A percentile compares a stretch with the other conserved stretches of the same genome.
Evolutionary conservation across 164 flowering plant species (phyloP).

Genomic region (Magnolia kwangsiensis): DNA sequence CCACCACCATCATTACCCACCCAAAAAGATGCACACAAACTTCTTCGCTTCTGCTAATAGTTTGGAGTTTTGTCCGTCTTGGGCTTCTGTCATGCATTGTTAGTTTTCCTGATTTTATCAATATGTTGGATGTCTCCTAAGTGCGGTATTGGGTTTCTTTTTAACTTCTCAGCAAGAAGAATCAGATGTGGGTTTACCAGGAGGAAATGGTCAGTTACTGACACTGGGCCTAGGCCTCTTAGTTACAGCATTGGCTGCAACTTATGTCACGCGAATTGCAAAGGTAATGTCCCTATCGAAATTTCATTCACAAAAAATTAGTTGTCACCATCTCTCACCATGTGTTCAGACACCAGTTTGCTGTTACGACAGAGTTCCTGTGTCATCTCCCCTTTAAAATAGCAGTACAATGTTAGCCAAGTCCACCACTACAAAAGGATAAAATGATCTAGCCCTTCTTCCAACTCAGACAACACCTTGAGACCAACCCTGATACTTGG

Average conservation of each 20-base stretch:
- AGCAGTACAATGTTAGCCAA: too few relatives aligned
- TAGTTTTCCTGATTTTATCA: background rate
- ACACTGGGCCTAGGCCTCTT: constrained; percentile 81
- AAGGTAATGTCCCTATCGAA: constrained; percentile 45
- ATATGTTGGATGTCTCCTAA: background rate
- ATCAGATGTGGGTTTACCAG: constrained; percentile 55
- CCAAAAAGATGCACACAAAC: background rate
- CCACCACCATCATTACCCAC: background rate
- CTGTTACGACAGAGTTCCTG: background rate
- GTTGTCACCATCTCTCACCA: background rate
- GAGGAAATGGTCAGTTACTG: constrained; percentile 69
- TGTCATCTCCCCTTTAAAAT: background rate
- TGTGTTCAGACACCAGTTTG: background rate
- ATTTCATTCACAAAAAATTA: background rate
- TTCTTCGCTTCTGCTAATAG: background rate
- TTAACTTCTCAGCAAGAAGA: constrained; percentile 76
- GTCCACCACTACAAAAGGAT: background rate
- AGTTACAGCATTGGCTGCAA: constrained; percentile 77
- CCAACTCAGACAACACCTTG: background rate
- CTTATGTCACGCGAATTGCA: constrained; percentile 82
- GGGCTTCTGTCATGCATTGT: background rate
- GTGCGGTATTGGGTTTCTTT: background rate
- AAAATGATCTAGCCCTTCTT: background rate
- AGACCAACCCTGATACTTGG: background rate
- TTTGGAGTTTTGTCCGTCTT: background rate